These are phyloP conservation scores for Torrubiellomyces zombiae DNA, from an alignment of 2,329 filamentous ascomycete species.

Conservation along the genomic window DNA sequence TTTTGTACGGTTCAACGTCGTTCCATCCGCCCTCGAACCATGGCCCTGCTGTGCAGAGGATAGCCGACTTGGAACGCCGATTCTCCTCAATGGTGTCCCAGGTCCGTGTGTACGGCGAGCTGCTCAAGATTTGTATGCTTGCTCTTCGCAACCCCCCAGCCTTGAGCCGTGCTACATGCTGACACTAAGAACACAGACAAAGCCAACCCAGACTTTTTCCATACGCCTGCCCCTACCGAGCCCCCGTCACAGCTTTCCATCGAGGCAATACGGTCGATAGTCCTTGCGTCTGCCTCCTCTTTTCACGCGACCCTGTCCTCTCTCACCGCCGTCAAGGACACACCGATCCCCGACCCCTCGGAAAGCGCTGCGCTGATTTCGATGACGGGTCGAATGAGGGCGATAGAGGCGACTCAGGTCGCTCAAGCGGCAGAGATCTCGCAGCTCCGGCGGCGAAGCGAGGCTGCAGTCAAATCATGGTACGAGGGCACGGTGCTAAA, in stretches of 20 bases:
- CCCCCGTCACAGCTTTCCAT: conserved; percentile 34
- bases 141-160: not conserved
- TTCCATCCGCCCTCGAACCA: conserved; percentile 16
- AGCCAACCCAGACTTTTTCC: conserved; percentile 37
- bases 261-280: conserved; percentile 34
- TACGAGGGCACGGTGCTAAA: conserved; percentile 57
- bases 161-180: not conserved
- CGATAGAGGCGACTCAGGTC: conserved; percentile 40
- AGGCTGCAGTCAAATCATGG: conserved; percentile 47
- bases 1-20: conserved; percentile 32
- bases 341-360: conserved; percentile 36
- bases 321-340: conserved; percentile 38
- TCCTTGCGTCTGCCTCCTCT: conserved; percentile 37
- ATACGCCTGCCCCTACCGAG: conserved; percentile 24
- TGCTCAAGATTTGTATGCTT: conserved; percentile 44
- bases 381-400: conserved; percentile 44
- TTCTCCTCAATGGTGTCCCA: conserved; percentile 32
- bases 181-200: conserved; percentile 33
- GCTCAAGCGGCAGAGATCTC: conserved; percentile 46
- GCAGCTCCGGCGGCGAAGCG: conserved; percentile 46
- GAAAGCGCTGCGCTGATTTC: conserved; percentile 39
- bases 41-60: conserved; percentile 23
- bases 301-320: conserved; percentile 40
- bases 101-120: conserved; percentile 39
- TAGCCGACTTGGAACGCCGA: conserved; percentile 36